Evolutionary conservation across 2,329 filamentous ascomycete genomes (phyloP).

Genomic region (Trichoderma koningii): DNA sequence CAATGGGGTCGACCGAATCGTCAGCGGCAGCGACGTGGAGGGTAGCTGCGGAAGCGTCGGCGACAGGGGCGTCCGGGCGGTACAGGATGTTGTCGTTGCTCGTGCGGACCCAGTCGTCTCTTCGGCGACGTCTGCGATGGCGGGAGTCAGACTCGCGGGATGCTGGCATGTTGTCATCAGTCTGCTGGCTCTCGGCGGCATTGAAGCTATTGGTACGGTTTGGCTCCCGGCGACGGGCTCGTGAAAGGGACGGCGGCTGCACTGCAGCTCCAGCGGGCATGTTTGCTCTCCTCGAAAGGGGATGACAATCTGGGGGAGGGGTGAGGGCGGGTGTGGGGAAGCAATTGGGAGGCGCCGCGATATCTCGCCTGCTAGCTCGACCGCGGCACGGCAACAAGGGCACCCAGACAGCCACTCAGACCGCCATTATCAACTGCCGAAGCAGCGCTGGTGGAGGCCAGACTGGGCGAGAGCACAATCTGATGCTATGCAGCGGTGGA

Average conservation of each 20-base stretch:
- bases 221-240: slow-evolving; percentile 20
- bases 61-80: slow-evolving; percentile 31
- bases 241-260: slow-evolving; percentile 19
- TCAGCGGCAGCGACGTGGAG: slow-evolving; percentile 7
- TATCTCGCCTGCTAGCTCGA: slow-evolving; percentile 19
- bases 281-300: slow-evolving; percentile 18
- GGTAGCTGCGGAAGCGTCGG: slow-evolving; percentile 20
- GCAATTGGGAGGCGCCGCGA: slow-evolving; percentile 7
- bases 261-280: slow-evolving; percentile 28
- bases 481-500: slow-evolving; percentile 21
- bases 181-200: slow-evolving; percentile 1
- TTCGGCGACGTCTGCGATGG: slow-evolving; percentile 24
- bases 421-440: slow-evolving; percentile 26
- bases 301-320: slow-evolving; percentile 19
- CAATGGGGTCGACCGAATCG: slow-evolving; percentile 37
- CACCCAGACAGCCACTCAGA: slow-evolving; percentile 21
- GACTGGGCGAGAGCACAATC: slow-evolving; percentile 9
- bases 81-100: slow-evolving; percentile 38
- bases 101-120: slow-evolving; percentile 33
- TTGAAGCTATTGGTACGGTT: slow-evolving; percentile 4
- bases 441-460: slow-evolving; percentile 15
- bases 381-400: slow-evolving; percentile 10
- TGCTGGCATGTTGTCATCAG: slow-evolving; percentile 26
- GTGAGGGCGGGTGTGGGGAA: background rate
- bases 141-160: slow-evolving; percentile 21